Evolutionary conservation across 306 rosid species (phyloP).

Genomic region (Boehmeria nivea): DNA sequence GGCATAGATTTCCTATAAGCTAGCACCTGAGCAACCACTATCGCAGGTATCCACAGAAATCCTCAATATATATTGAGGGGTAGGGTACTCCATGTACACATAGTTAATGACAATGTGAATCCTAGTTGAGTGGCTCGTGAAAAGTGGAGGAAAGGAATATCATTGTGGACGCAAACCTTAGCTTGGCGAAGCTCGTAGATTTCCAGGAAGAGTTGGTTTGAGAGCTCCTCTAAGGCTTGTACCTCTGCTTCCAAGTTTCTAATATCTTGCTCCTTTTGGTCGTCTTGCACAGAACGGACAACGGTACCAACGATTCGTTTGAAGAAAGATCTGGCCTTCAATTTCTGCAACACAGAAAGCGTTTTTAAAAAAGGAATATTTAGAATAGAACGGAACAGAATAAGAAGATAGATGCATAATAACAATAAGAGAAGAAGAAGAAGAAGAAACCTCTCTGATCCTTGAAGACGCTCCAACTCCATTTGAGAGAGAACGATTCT

Average conservation of each 20-base stretch:
- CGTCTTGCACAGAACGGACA: constrained; percentile 87
- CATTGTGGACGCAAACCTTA: constrained; percentile 49
- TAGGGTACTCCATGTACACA: background rate
- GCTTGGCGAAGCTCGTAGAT: constrained; percentile 96
- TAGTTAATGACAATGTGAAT: no score
- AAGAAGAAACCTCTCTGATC: constrained; percentile 54
- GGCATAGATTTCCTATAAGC: no score
- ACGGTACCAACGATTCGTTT: constrained; percentile 92
- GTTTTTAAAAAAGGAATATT: no score
- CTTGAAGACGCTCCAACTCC: constrained; percentile 71
- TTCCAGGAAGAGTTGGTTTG: constrained; percentile 92
- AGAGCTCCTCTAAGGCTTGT: constrained; percentile 85
- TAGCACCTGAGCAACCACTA: no score
- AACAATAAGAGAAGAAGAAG: background rate
- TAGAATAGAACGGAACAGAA: no score
- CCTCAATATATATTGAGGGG: no score
- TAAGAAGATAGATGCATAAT: no score
- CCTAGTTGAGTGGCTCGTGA: no score
- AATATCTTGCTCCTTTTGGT: constrained; percentile 89
- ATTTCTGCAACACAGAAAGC: constrained; percentile 56
- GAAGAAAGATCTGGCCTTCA: constrained; percentile 69
- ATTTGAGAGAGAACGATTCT: constrained; percentile 62
- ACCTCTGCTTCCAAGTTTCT: constrained; percentile 92
- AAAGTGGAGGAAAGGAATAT: background rate
- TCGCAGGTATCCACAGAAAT: no score